Evolutionary conservation across 2,329 filamentous ascomycete species (phyloP).

Genomic region (Capronia americana): DNA sequence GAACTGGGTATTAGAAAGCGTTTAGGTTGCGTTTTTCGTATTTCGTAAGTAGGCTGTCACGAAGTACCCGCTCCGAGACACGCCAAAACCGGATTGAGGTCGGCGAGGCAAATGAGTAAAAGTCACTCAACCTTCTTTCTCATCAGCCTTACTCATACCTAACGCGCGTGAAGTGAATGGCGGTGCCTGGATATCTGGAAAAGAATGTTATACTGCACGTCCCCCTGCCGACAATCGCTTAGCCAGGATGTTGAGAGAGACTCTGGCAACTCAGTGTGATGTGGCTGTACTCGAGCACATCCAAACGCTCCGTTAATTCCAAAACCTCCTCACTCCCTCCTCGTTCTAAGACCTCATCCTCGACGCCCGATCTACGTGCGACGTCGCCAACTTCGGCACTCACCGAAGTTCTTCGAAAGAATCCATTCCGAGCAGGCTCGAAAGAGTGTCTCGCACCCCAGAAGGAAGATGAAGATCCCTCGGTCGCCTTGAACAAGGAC

Average conservation of each 20-base stretch:
- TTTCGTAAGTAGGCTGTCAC: background rate
- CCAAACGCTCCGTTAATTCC: conserved; percentile 32
- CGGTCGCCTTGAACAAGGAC: conserved; percentile 51
- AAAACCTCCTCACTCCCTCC: conserved; percentile 10
- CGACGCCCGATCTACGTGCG: conserved; percentile 28
- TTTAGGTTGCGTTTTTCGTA: background rate
- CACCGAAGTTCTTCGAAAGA: conserved; percentile 52
- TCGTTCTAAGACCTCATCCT: conserved; percentile 12
- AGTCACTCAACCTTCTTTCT: conserved; percentile 8
- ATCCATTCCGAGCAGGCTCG: conserved; percentile 47
- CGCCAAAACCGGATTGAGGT: background rate
- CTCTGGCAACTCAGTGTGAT: conserved; percentile 25
- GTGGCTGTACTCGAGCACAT: conserved; percentile 34
- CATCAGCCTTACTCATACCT: conserved; percentile 18
- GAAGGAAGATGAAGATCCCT: conserved; percentile 42
- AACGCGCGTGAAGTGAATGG: conserved; percentile 1
- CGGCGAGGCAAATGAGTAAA: background rate
- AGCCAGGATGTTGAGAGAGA: conserved; percentile 35
- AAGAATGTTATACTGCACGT: conserved; percentile 2
- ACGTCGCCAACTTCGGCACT: conserved; percentile 47
- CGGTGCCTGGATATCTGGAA: background rate
- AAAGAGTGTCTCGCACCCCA: conserved; percentile 30
- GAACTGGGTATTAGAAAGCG: too few species aligned
- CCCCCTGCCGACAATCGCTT: conserved; percentile 8
- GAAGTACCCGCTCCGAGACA: background rate